Evolutionary conservation across 768 basidiomycete species (phyloP), one percentile per base, ranked within the genome.

Genomic region (Paxillus ammoniavirescens): DNA sequence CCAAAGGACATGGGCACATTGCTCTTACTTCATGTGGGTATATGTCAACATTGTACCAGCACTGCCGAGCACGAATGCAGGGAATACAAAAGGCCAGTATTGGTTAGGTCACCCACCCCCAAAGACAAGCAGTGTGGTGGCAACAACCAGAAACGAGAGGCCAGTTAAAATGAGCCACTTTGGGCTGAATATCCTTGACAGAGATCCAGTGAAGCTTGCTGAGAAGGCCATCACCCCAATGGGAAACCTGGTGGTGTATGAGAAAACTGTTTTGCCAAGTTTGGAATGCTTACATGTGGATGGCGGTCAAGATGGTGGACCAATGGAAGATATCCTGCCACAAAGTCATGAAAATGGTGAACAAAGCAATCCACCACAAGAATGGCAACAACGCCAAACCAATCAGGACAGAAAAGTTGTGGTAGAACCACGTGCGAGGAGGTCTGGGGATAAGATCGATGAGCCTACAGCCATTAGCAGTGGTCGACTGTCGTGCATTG

Each of bases 1-100:
- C 17, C 18, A 50, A 21, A 38, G 15, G 10, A 23, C 8, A 8
- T 3, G 41, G 35, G 21, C 28, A 15, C 1, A 30, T 31, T 14
- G 15, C n/a, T 65, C 78, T 62, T 62, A 79, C 80, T 78, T 82
- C 3, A 77, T 71, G 47, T 78, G 78, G 14, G 71, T 21, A 21
- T 21, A 21, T 21, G 21, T 21, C 21, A 21, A 21, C 21, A 21
- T 21, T 21, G 21, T 3, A 21, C 21, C 21, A 21, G 21, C 21
- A 21, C 21, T 21, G 21, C 21, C 21, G 21, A 21, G 21, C 21
- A 21, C 21, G 21, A 21, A 21, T 3, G 21, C 21, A 21, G 21
- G 21, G 21, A 21, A 21, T 21, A 21, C 21, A 21, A 21, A 21
- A 2, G 21, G 21, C 21, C 21, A 21, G 21, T 21, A 21, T 21